These are phyloP conservation scores for Limnanthes douglasii DNA, from an alignment of 345 rosid species.

Conservation along the genomic window DNA sequence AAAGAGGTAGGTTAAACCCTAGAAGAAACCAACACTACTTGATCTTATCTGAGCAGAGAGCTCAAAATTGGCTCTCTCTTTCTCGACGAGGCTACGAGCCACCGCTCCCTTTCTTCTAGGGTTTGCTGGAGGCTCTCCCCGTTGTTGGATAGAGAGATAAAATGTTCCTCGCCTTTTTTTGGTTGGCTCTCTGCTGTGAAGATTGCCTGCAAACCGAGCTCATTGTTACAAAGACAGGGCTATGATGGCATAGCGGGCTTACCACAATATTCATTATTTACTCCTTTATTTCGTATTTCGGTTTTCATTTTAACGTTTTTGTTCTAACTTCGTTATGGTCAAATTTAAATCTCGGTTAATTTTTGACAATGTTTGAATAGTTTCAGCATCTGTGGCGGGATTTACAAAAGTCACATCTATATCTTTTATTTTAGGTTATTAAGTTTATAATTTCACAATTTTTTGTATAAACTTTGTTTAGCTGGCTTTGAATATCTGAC, in stretches of 20 bases:
- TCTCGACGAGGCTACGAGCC: constrained; percentile 3
- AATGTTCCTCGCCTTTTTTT: constrained; percentile 2
- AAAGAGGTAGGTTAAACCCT: constrained; percentile 6
- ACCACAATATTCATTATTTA: no score
- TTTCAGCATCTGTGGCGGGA: no score
- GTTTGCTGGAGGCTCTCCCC: constrained; percentile 34
- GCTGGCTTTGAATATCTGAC: no score
- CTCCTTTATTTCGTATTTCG: no score
- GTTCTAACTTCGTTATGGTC: no score
- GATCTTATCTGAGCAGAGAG: constrained; percentile 80
- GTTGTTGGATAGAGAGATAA: not conserved
- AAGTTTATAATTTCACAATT: no score
- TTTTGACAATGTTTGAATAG: no score
- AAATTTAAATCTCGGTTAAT: no score
- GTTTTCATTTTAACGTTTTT: no score
- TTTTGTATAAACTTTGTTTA: no score
- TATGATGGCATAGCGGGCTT: constrained; percentile 65
- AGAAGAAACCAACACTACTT: constrained; percentile 17
- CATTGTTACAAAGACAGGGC: constrained; percentile 13
- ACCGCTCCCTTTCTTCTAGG: constrained; percentile 12
- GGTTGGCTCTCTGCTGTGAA: constrained; percentile 42
- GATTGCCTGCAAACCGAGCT: constrained; percentile 78
- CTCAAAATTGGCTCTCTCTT: not conserved
- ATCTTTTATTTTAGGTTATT: no score
- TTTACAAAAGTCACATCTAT: no score